Conservation (phyloP, 441 rosid genomes). For the Raphanus hybrid region DNA sequence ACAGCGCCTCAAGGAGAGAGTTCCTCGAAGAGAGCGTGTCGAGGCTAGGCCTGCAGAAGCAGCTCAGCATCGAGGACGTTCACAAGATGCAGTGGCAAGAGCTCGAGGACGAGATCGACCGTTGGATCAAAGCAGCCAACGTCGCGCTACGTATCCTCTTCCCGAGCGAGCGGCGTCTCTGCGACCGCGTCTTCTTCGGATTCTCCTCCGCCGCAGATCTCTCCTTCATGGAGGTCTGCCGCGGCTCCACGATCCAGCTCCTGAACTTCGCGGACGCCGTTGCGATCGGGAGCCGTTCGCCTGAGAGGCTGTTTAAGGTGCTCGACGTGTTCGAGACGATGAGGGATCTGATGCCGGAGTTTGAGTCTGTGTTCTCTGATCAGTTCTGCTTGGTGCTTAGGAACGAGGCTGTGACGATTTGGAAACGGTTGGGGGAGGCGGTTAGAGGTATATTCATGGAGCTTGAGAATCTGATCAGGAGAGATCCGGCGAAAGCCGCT, state of each 20-base stretch:
- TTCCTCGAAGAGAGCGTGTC: conserved; percentile 86
- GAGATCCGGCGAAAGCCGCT: conserved; percentile 81
- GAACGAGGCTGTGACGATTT: conserved; percentile 72
- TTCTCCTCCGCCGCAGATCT: conserved; percentile 73
- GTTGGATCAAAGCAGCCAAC: conserved; percentile 84
- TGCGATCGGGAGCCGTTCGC: conserved; percentile 83
- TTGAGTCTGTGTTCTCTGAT: conserved; percentile 71
- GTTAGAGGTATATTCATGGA: conserved; percentile 91
- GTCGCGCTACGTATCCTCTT: conserved; percentile 80
- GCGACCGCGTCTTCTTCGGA: conserved; percentile 83
- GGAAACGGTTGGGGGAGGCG: conserved; percentile 84
- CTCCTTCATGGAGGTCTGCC: conserved; percentile 93
- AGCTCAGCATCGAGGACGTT: conserved; percentile 82
- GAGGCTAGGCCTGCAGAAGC: conserved; percentile 80
- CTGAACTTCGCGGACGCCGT: conserved; percentile 80
- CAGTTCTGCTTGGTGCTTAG: conserved; percentile 77
- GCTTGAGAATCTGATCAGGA: conserved; percentile 81
- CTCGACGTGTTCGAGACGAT: conserved; percentile 85
- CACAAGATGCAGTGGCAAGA: conserved; percentile 82
- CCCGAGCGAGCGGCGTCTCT: conserved; percentile 91
- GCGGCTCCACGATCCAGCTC: conserved; percentile 74
- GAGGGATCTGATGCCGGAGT: conserved; percentile 83
- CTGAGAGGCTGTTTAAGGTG: conserved; percentile 85
- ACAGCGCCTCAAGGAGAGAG: conserved; percentile 81
- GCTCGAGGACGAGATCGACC: conserved; percentile 83